phyloP scores from a whole-genome alignment of 2,329 filamentous ascomycete species.

The Camptophora hylomeconis region DNA sequence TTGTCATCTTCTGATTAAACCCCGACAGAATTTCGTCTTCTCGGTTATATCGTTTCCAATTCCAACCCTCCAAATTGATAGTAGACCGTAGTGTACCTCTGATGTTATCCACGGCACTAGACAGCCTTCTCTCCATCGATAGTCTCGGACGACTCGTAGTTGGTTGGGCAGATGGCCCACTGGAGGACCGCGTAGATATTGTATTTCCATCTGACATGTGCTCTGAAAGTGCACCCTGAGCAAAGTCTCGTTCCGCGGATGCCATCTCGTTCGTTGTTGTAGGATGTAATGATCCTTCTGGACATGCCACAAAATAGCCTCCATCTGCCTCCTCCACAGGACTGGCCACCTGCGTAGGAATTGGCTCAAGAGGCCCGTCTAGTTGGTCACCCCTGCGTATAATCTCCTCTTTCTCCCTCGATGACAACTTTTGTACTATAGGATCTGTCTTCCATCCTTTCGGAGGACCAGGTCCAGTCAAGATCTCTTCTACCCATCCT shows the following conservation, averaged over 20 bases:
- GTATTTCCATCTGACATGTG: constrained; percentile 2
- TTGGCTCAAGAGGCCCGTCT: too few species aligned
- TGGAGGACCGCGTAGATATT: constrained; percentile 2
- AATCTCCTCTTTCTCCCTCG: constrained; percentile 44
- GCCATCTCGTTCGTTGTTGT: too few species aligned
- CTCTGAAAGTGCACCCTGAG: too few species aligned
- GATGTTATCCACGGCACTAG: constrained; percentile 59
- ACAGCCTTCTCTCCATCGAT: constrained; percentile 78
- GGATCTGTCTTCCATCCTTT: constrained; percentile 16
- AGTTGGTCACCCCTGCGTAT: too few species aligned
- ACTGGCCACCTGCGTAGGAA: too few species aligned
- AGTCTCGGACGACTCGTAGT: constrained; percentile 63
- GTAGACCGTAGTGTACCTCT: constrained; percentile 37
- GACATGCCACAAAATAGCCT: too few species aligned
- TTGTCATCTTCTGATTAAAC: constrained; percentile 12
- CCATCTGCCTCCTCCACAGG: too few species aligned
- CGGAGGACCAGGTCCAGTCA: constrained; percentile 61
- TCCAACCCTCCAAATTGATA: constrained; percentile 50
- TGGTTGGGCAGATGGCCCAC: constrained; percentile 3
- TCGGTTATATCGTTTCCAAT: constrained; percentile 65
- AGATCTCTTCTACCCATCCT: constrained; percentile 80
- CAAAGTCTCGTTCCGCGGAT: too few species aligned
- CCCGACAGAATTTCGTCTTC: constrained; percentile 86
- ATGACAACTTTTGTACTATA: constrained; percentile 19
- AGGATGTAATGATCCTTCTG: too few species aligned